These are phyloP conservation scores for Colletotrichum tanaceti DNA, from an alignment of 2,329 filamentous ascomycete species.

Conservation along the genomic window DNA sequence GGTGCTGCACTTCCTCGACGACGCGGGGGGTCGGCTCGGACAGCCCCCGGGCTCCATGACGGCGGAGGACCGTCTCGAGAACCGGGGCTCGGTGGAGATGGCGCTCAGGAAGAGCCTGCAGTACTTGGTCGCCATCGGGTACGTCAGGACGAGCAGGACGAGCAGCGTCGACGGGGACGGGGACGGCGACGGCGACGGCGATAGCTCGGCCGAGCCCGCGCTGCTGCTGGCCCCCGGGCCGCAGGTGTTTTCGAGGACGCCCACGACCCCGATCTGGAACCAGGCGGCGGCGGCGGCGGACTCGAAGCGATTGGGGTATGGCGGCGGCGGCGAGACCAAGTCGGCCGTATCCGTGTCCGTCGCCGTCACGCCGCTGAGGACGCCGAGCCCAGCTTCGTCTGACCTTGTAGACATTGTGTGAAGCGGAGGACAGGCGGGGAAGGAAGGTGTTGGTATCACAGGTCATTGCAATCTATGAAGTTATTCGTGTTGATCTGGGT, in stretches of 20 bases:
- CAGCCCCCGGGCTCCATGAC: conserved; percentile 15
- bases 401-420: background rate
- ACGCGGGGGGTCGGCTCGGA: conserved; percentile 22
- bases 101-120: conserved; percentile 22
- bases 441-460: no score
- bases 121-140: conserved; percentile 31
- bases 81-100: conserved; percentile 1
- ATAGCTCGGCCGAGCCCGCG: conserved; percentile 28
- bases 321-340: background rate
- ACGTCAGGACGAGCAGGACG: conserved; percentile 5
- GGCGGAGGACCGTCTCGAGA: background rate
- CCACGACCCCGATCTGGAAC: conserved; percentile 24
- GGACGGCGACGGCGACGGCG: no score
- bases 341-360: background rate
- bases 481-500: no score
- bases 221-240: conserved; percentile 43
- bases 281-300: background rate
- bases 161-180: conserved; percentile 26
- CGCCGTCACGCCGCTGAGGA: background rate
- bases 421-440: background rate
- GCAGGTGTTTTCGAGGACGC: conserved; percentile 20
- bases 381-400: conserved; percentile 9
- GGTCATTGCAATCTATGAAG: no score
- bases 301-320: conserved; percentile 4
- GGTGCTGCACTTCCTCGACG: conserved; percentile 44